phyloP scores from a whole-genome alignment of 352 stramenopile genomes.

The Phytophthora multivora region DNA sequence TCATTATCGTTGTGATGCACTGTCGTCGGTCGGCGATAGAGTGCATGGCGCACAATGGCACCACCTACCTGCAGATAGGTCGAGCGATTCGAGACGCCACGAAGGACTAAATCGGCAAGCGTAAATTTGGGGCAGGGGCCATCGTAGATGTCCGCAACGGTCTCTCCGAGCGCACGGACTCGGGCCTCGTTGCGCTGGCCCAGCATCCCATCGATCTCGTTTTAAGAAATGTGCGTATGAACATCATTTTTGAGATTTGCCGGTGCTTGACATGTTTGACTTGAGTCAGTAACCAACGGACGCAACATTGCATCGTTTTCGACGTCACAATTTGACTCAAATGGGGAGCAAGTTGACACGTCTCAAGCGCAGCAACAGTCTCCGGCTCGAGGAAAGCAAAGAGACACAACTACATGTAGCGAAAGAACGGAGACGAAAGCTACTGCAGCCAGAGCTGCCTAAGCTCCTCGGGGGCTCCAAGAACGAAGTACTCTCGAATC shows the following conservation, averaged over 20 bases:
- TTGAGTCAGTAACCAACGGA: no score
- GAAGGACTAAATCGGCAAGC: no score
- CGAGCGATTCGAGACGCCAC: no score
- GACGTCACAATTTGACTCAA: no score
- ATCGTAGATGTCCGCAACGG: no score
- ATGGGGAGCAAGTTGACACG: constrained; percentile 12
- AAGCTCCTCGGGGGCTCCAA: constrained; percentile 52
- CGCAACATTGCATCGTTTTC: neutral
- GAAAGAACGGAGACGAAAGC: constrained; percentile 24
- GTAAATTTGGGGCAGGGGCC: neutral
- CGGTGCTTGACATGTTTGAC: no score
- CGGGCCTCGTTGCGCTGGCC: constrained; percentile 10
- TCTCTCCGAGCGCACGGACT: constrained; percentile 22
- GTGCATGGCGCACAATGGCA: constrained; percentile 1
- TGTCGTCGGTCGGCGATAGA: neutral
- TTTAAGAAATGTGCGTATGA: constrained; percentile 7
- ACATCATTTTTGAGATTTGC: neutral
- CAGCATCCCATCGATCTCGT: constrained; percentile 10
- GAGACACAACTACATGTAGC: neutral
- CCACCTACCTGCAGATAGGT: neutral
- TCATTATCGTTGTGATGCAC: constrained; percentile 1
- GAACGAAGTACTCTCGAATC: constrained; percentile 43
- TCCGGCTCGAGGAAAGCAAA: constrained; percentile 9
- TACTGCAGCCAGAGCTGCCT: constrained; percentile 36
- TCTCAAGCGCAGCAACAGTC: constrained; percentile 22